These are phyloP conservation scores for Ceriops decandra DNA, from an alignment of 345 rosid species.

Conservation along the genomic window DNA sequence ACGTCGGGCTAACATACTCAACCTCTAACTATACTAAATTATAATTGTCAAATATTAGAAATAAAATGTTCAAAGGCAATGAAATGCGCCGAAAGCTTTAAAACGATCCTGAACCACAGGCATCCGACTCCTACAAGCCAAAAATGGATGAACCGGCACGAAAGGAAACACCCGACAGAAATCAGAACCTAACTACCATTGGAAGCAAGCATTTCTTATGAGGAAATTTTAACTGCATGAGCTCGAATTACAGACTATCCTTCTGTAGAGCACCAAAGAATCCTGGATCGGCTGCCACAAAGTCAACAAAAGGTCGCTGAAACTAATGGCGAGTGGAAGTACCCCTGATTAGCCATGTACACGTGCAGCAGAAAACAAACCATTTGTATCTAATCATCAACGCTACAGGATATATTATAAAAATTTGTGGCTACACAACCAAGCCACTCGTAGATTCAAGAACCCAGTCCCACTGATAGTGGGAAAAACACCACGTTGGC, in stretches of 20 bases:
- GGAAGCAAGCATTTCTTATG: not conserved
- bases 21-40: no score
- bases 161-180: no score
- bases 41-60: no score
- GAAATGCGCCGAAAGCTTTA: no score
- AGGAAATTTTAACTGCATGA: conserved; percentile 25
- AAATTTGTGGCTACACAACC: conserved; percentile 25
- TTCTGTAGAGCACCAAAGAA: conserved; percentile 23
- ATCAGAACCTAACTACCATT: no score
- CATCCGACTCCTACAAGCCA: no score
- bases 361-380: conserved; percentile 26
- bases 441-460: conserved; percentile 17
- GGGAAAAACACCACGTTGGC: conserved; percentile 19
- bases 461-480: conserved; percentile 11
- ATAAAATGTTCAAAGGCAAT: no score
- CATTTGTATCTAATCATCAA: conserved; percentile 28
- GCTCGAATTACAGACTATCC: conserved; percentile 37
- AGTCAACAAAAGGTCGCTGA: conserved; percentile 12
- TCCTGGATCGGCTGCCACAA: conserved; percentile 36
- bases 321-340: conserved; percentile 8
- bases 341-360: conserved; percentile 46
- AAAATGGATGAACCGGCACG: no score
- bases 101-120: no score
- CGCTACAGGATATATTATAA: conserved; percentile 35
- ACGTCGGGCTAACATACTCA: no score